Evolutionary conservation across 306 rosid genomes (phyloP).

Genomic region (Castanospermum australe): DNA sequence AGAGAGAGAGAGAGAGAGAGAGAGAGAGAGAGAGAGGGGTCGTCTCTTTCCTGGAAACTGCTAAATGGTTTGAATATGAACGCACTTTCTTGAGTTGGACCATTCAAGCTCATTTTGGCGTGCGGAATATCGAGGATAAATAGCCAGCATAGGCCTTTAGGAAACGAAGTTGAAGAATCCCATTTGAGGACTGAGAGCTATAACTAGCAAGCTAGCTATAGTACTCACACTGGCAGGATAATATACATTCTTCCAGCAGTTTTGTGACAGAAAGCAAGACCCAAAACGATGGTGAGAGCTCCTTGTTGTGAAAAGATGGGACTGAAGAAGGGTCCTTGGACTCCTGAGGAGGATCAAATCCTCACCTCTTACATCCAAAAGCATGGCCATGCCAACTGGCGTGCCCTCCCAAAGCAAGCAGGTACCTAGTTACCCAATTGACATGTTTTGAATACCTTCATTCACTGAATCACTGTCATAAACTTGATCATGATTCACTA

Average conservation of each 20-base stretch:
- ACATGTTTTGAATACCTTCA: too few relatives aligned
- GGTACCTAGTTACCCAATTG: conserved; percentile 45
- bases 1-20: too few relatives aligned
- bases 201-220: too few relatives aligned
- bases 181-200: background rate
- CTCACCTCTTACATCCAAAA: conserved; percentile 48
- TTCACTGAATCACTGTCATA: too few relatives aligned
- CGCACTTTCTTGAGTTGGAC: conserved; percentile 21
- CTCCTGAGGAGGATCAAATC: conserved; percentile 66
- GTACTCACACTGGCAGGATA: background rate
- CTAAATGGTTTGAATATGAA: background rate
- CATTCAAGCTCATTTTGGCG: background rate
- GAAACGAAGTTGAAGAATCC: background rate
- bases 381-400: conserved; percentile 79
- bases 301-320: conserved; percentile 90
- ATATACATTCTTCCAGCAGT: background rate
- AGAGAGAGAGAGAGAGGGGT: background rate
- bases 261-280: background rate
- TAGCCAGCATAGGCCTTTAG: background rate
- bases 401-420: conserved; percentile 86
- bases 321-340: conserved; percentile 83
- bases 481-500: background rate
- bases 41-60: conserved; percentile 32
- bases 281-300: conserved; percentile 73
- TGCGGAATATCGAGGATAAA: conserved; percentile 30